phyloP scores from a whole-genome alignment of 1,284 basidiomycete species.

The Trichosporon ovoides region DNA sequence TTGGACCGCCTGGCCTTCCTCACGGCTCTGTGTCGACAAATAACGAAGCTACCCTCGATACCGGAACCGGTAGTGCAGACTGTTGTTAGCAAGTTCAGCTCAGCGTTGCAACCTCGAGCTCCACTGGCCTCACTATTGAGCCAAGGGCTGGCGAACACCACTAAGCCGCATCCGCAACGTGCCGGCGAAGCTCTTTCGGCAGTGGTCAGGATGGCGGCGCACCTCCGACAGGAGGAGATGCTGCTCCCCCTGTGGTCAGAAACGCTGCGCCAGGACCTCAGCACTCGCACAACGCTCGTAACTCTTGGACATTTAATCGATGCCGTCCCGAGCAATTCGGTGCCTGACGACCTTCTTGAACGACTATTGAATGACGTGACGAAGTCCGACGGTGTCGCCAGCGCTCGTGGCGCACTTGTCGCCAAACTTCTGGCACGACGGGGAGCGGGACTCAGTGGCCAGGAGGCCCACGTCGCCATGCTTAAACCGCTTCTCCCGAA shows the following conservation, averaged over 20 bases:
- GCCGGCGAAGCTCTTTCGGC: constrained; percentile 27
- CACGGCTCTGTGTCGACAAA: background rate
- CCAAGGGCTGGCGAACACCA: constrained; percentile 23
- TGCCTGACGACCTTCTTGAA: constrained; percentile 21
- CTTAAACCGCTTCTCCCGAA: constrained; percentile 26
- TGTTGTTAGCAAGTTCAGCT: background rate
- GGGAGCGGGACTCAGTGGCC: background rate
- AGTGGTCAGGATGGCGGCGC: background rate
- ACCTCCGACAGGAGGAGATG: background rate
- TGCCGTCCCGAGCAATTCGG: constrained; percentile 16
- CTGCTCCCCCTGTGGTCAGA: background rate
- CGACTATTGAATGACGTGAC: constrained; percentile 26
- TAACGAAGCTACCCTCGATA: background rate
- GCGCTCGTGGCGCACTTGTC: background rate
- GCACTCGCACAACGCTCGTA: constrained; percentile 20
- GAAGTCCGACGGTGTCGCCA: background rate
- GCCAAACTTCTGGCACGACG: constrained; percentile 13
- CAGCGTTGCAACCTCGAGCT: background rate
- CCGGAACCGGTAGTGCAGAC: background rate
- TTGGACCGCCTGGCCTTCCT: background rate
- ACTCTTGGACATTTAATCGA: constrained; percentile 17
- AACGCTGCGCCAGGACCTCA: constrained; percentile 8
- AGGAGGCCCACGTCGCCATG: constrained; percentile 15
- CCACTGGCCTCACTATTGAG: background rate
- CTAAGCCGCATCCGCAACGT: constrained; percentile 26